Evolutionary conservation across 2,329 filamentous ascomycete species (phyloP).

Genomic region (Fonsecaea pugnacius): DNA sequence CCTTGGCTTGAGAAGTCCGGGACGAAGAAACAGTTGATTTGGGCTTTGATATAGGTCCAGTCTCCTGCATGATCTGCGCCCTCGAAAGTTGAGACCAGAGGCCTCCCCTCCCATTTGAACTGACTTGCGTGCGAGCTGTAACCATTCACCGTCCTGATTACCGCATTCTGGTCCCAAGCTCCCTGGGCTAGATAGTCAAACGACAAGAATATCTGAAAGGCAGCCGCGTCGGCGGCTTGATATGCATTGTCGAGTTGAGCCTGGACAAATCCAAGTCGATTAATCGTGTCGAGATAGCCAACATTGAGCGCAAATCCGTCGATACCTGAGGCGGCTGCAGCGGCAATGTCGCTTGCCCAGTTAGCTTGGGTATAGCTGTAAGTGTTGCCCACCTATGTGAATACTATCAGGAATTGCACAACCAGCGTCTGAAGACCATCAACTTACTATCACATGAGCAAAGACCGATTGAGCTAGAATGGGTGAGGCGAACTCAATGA

Average conservation of each 20-base stretch:
- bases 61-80: constrained; percentile 9
- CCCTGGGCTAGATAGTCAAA: constrained; percentile 16
- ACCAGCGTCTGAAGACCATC: background rate
- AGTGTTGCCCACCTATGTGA: constrained; percentile 13
- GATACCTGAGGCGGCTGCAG: constrained; percentile 5
- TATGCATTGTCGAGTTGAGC: constrained; percentile 18
- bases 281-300: constrained; percentile 12
- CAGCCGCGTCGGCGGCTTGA: constrained; percentile 5
- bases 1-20: constrained; percentile 18
- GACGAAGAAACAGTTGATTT: constrained; percentile 13
- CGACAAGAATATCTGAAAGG: constrained; percentile 11
- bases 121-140: constrained; percentile 13
- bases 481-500: constrained; percentile 1
- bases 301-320: constrained; percentile 19
- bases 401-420: background rate
- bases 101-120: constrained; percentile 16
- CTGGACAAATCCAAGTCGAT: constrained; percentile 7
- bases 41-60: constrained; percentile 18
- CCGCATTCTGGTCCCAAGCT: constrained; percentile 17
- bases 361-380: constrained; percentile 15
- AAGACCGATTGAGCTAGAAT: constrained; percentile 14
- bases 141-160: constrained; percentile 11
- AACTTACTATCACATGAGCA: constrained; percentile 15
- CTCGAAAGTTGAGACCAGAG: constrained; percentile 16
- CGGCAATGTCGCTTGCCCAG: constrained; percentile 11